Evolutionary conservation across 2,329 filamentous ascomycete species (phyloP).

Genomic region (Paraphaeosphaeria minitans): DNA sequence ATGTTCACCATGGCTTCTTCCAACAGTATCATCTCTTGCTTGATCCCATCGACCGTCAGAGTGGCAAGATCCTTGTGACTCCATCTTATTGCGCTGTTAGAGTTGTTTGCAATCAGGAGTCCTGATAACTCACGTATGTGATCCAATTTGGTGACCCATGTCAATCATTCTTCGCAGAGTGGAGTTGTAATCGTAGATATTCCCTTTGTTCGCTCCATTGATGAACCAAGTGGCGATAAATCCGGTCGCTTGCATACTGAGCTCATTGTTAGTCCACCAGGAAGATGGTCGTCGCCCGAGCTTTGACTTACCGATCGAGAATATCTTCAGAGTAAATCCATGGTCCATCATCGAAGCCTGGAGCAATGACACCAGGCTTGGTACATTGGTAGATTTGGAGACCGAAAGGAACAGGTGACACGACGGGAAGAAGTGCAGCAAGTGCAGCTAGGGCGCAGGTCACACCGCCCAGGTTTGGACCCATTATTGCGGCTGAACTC

Average conservation of each 20-base stretch:
- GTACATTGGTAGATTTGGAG: slow-evolving; percentile 7
- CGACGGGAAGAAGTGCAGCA: neutral
- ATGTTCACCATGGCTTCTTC: slow-evolving; percentile 58
- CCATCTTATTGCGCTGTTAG: slow-evolving; percentile 35
- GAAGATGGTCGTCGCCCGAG: neutral
- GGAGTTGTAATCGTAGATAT: slow-evolving; percentile 9
- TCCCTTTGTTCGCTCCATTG: slow-evolving; percentile 5
- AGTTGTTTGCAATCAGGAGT: neutral
- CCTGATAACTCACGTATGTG: slow-evolving; percentile 3
- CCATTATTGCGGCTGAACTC: neutral
- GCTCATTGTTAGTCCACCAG: neutral
- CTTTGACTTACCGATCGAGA: slow-evolving; percentile 1
- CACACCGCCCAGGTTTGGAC: neutral
- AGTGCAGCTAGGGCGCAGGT: neutral
- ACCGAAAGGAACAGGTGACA: slow-evolving; percentile 1
- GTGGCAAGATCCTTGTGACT: slow-evolving; percentile 52
- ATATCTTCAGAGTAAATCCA: slow-evolving; percentile 11
- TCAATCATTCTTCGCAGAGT: slow-evolving; percentile 6
- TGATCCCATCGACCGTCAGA: slow-evolving; percentile 45
- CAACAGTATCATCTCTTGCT: slow-evolving; percentile 53
- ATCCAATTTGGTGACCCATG: slow-evolving; percentile 10
- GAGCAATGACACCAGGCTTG: slow-evolving; percentile 4
- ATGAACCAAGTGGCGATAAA: slow-evolving; percentile 8
- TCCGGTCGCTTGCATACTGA: slow-evolving; percentile 2
- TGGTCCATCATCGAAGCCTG: slow-evolving; percentile 9